Evolutionary conservation across 108 stramenopile genomes (phyloP), one percentile per base, ranked within the genome.

Genomic region (Nitzschia sp.): DNA sequence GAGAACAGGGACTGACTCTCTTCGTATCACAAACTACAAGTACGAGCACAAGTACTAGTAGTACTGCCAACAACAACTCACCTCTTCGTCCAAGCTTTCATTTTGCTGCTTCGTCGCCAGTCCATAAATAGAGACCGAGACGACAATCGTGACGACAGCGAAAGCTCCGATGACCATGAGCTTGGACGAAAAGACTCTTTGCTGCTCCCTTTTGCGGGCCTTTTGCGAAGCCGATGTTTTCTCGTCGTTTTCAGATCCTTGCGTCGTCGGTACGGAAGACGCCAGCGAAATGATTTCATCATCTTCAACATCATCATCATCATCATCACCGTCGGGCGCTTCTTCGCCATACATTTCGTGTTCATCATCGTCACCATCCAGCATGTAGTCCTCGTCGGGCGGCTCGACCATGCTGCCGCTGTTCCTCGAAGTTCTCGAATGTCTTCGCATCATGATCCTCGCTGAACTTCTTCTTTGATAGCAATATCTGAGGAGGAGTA

Each of bases 211-310:
- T 23, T 61, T 31, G 4, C 16, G 32, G 15, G 25, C 32, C 2
- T 23, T 13, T 19, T 19, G 19, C 8, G 60, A 31, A 15, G 60
- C 60, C 3, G 60, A 31, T 15, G 33, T 19, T 22, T 41, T 13
- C 23, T 41, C 60, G 26, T 61, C 60, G 17, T 36, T 61, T 22
- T 36, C 60, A 27, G 60, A 61, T 0, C n/a, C 5, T 16, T 32
- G 38, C 1, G 60, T 61, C 8, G 60, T 61, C 1, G 60, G 60
- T 21, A 61, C 60, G 9, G 60, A 61, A 25, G 60, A 61, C 21
- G 25, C 60, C 25, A 34, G 21, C 19, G 60, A 61, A 17, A 61
- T 8, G 21, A 38, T 61, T 25, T 41, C 60, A 25, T 25, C 22
- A 2, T 44, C 60, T 3, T 61, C 60, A 1, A 0, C 60, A 0